Evolutionary conservation across 305 asterid species (phyloP).

Genomic region (Rubia balearica): DNA sequence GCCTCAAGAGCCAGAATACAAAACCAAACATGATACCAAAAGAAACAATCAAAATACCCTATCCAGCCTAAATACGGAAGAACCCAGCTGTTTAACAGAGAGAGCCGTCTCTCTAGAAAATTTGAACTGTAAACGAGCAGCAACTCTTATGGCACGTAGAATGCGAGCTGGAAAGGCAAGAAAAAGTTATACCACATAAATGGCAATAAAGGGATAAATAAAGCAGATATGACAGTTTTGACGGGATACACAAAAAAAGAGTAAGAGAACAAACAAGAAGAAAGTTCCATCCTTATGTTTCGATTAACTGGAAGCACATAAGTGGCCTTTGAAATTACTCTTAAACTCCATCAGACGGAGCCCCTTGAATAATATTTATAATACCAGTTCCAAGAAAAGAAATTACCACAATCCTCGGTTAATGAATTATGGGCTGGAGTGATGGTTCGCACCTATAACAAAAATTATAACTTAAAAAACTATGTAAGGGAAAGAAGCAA

Average conservation of each 20-base stretch:
- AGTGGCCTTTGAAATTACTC: neutral
- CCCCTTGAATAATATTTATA: neutral
- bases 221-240: neutral
- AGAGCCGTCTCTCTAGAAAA: constrained; percentile 70
- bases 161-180: constrained; percentile 64
- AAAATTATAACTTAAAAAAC: constrained; percentile 26
- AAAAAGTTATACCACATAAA: constrained; percentile 11
- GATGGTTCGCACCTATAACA: constrained; percentile 66
- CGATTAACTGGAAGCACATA: neutral
- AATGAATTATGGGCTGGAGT: constrained; percentile 57
- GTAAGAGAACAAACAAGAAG: neutral
- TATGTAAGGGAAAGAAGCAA: constrained; percentile 17
- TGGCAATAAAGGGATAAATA: constrained; percentile 6
- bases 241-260: neutral
- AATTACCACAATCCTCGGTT: constrained; percentile 82
- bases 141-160: constrained; percentile 85
- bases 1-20: constrained; percentile 7
- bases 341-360: neutral
- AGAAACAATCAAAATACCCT: constrained; percentile 40
- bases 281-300: neutral
- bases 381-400: neutral
- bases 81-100: constrained; percentile 50
- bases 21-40: constrained; percentile 5
- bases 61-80: constrained; percentile 68
- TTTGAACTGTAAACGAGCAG: constrained; percentile 68